These are phyloP conservation scores for Aristolochia fimbriata DNA, from an alignment of 164 flowering plant genomes.

Conservation along the genomic window DNA sequence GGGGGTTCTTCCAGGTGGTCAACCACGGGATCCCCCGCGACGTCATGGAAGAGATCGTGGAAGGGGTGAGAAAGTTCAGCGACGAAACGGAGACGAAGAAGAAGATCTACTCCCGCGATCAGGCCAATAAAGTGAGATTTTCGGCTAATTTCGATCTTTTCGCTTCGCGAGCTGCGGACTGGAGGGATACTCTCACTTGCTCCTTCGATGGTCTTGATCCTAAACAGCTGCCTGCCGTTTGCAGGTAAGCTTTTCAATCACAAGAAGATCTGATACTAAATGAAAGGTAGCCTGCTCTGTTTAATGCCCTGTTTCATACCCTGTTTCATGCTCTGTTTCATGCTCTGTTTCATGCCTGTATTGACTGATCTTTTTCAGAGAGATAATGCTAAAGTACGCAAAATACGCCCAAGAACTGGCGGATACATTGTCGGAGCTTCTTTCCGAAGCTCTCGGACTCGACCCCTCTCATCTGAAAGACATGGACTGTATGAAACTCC, in stretches of 20 bases:
- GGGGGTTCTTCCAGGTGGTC: conserved; percentile 46
- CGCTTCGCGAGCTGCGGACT: conserved; percentile 13
- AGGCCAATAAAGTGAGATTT: conserved; percentile 9
- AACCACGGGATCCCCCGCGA: conserved; percentile 35
- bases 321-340: no score
- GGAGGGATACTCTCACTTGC: conserved; percentile 24
- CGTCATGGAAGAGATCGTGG: conserved; percentile 30
- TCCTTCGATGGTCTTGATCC: conserved; percentile 15
- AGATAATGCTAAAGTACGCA: conserved; percentile 11
- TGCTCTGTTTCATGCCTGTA: not conserved
- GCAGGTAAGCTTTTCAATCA: not conserved
- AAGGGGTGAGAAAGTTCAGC: conserved; percentile 22
- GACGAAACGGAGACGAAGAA: conserved; percentile 25
- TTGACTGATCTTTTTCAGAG: conserved; percentile 9
- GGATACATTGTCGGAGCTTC: conserved; percentile 11
- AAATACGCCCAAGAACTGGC: conserved; percentile 10
- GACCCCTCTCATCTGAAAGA: conserved; percentile 14
- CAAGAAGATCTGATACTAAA: no score
- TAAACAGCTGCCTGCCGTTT: conserved; percentile 8
- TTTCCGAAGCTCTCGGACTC: conserved; percentile 30
- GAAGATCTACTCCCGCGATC: conserved; percentile 23
- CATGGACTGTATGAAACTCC: conserved; percentile 16
- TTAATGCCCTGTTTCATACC: no score
- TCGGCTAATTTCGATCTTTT: conserved; percentile 25
- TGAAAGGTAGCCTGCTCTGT: no score